phyloP scores from a whole-genome alignment of 106 monocot species.

The Allium sativum region DNA sequence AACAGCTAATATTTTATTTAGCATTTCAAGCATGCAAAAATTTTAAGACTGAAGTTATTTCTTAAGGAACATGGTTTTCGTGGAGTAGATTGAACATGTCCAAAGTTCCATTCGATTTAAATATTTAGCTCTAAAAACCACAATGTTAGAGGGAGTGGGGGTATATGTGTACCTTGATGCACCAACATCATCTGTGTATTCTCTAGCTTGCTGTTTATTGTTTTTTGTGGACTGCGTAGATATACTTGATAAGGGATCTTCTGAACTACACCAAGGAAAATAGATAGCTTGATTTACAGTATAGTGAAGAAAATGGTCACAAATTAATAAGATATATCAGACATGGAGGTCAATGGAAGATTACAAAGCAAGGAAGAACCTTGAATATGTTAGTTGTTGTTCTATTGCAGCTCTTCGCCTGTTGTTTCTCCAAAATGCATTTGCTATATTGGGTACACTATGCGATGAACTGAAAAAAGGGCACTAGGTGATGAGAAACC shows the following conservation, averaged over 20 bases:
- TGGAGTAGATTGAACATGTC: too few species aligned
- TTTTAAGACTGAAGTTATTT: too few species aligned
- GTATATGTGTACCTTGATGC: slow-evolving; percentile 45
- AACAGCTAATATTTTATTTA: too few species aligned
- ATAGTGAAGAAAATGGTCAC: too few species aligned
- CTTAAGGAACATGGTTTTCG: too few species aligned
- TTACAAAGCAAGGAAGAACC: slow-evolving; percentile 30
- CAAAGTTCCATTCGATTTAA: too few species aligned
- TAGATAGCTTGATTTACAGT: too few species aligned
- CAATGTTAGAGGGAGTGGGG: too few species aligned
- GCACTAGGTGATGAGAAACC: too few species aligned
- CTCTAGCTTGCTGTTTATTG: slow-evolving; percentile 51
- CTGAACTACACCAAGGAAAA: slow-evolving; percentile 40
- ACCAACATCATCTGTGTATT: slow-evolving; percentile 48
- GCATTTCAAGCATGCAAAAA: too few species aligned
- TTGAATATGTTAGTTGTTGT: slow-evolving; percentile 63
- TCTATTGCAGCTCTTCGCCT: slow-evolving; percentile 59
- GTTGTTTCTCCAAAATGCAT: slow-evolving; percentile 49
- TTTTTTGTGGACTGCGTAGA: slow-evolving; percentile 46
- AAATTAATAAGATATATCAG: too few species aligned
- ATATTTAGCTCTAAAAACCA: too few species aligned
- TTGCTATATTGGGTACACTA: slow-evolving; percentile 73
- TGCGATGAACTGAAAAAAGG: slow-evolving; percentile 46
- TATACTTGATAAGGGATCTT: slow-evolving; percentile 55
- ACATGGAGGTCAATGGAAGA: neutral